These are phyloP conservation scores for Fusarium paranaense DNA, from an alignment of 2,329 filamentous ascomycete species.

Conservation along the genomic window DNA sequence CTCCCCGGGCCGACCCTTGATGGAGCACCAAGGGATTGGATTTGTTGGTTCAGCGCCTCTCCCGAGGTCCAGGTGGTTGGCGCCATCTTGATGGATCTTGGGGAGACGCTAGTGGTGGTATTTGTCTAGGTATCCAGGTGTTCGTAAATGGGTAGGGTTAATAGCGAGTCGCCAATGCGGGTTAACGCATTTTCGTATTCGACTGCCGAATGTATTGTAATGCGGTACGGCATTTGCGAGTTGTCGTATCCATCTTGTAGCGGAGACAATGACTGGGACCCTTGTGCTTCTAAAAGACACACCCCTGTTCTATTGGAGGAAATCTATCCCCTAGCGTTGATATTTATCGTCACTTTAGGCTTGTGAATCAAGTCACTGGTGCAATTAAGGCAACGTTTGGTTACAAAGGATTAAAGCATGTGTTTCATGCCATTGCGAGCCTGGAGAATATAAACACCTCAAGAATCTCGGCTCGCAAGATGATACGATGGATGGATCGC, in stretches of 20 bases:
- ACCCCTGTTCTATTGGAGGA: neutral
- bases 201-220: neutral
- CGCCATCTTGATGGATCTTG: conserved; percentile 5
- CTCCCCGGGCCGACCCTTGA: conserved; percentile 10
- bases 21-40: neutral
- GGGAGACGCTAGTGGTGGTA: neutral
- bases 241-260: neutral
- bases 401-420: no score
- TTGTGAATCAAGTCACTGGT: no score
- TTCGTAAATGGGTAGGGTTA: neutral
- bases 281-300: neutral
- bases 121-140: neutral
- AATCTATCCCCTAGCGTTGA: neutral
- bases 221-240: neutral
- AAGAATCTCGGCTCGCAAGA: no score
- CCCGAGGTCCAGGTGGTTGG: conserved; percentile 2
- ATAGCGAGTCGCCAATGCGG: neutral
- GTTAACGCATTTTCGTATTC: neutral
- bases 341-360: neutral
- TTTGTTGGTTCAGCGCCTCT: neutral
- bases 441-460: no score
- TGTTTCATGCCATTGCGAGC: no score
- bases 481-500: no score
- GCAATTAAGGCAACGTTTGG: no score
- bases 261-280: neutral